Percentiles rank a stretch among this genome's conserved stretches.
phyloP scores from a whole-genome alignment of 1,284 basidiomycete genomes.

The Apiotrichum porosum region DNA sequence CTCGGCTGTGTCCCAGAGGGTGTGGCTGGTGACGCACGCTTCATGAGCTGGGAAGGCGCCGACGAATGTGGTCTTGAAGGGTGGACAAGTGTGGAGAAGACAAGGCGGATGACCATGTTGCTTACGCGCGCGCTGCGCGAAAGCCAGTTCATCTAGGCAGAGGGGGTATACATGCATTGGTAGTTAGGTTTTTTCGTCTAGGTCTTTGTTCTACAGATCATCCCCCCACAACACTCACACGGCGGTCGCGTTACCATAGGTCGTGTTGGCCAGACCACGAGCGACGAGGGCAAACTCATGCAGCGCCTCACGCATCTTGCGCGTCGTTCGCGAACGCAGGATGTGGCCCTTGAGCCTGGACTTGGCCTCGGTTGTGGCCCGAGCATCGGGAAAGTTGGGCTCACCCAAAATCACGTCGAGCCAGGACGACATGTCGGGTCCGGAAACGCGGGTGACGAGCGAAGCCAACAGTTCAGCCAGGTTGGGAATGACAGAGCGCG shows the following conservation, averaged over 20 bases:
- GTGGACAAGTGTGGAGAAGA: constrained; percentile 3
- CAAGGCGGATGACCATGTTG: constrained; percentile 6
- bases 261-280: constrained; percentile 46
- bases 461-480: constrained; percentile 71
- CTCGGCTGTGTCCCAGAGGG: constrained; percentile 33
- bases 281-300: constrained; percentile 50
- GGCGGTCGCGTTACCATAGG: constrained; percentile 48
- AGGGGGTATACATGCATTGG: neutral
- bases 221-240: neutral
- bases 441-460: constrained; percentile 57
- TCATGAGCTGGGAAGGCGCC: constrained; percentile 12
- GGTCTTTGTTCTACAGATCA: neutral
- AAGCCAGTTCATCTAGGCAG: constrained; percentile 9
- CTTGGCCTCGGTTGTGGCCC: constrained; percentile 59
- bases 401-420: constrained; percentile 62
- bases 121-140: constrained; percentile 15
- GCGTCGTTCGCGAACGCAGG: constrained; percentile 48
- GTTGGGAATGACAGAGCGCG: constrained; percentile 74
- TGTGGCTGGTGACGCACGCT: constrained; percentile 19
- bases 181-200: neutral
- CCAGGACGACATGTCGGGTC: constrained; percentile 60
- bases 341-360: constrained; percentile 69
- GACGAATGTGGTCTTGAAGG: neutral
- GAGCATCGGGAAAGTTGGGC: constrained; percentile 39
- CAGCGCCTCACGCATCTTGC: constrained; percentile 48